Evolutionary conservation across 495 filamentous ascomycete genomes (phyloP).

Genomic region (Lasiosphaeris hirsuta): DNA sequence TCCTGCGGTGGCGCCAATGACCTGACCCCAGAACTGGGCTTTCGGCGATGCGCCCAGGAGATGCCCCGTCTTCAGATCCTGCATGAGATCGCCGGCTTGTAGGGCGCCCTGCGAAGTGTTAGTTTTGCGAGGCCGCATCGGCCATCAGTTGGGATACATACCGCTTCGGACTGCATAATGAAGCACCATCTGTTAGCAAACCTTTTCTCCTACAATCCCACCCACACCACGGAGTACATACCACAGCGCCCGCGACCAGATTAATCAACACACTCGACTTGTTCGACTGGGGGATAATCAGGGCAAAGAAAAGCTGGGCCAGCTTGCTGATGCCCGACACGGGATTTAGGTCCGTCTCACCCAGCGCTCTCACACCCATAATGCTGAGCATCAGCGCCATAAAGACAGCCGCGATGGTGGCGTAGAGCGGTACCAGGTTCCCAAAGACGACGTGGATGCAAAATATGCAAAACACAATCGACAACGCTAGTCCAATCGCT

Average conservation of each 20-base stretch:
- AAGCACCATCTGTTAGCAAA: neutral
- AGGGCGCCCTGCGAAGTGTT: constrained; percentile 68
- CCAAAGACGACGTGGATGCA: constrained; percentile 80
- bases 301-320: constrained; percentile 90
- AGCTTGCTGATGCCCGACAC: constrained; percentile 96
- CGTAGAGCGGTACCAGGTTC: constrained; percentile 59
- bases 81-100: constrained; percentile 97
- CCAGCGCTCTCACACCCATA: constrained; percentile 92
- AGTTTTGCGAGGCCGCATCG: neutral
- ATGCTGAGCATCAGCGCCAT: constrained; percentile 86
- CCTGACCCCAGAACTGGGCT: constrained; percentile 94
- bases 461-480: constrained; percentile 72
- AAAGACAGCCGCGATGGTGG: constrained; percentile 77
- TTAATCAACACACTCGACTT: constrained; percentile 87
- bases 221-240: constrained; percentile 10
- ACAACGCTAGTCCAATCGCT: constrained; percentile 67
- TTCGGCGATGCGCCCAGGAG: constrained; percentile 86
- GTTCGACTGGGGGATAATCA: constrained; percentile 69
- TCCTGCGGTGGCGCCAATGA: constrained; percentile 85
- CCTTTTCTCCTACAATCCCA: neutral
- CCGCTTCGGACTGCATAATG: constrained; percentile 10
- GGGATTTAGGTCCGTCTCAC: constrained; percentile 95
- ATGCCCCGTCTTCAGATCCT: constrained; percentile 96
- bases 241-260: constrained; percentile 86
- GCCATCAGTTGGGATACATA: constrained; percentile 20